Evolutionary conservation across 2,329 filamentous ascomycete species (phyloP).

Genomic region (Cercospora berteroae): DNA sequence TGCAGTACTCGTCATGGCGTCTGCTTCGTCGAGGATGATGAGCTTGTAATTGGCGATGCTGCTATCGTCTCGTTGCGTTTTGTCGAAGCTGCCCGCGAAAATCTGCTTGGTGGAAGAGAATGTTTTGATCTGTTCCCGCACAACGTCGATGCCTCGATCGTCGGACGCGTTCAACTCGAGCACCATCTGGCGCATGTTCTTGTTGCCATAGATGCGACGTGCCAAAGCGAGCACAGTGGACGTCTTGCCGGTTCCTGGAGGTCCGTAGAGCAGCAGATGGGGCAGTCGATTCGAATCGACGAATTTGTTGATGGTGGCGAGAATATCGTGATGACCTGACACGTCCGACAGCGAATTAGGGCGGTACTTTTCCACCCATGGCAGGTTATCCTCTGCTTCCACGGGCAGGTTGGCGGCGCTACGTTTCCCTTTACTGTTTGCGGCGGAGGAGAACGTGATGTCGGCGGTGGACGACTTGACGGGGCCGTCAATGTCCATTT

Average conservation of each 20-base stretch:
- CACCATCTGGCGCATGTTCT: constrained; percentile 97
- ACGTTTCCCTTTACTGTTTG: constrained; percentile 77
- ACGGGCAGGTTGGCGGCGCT: constrained; percentile 90
- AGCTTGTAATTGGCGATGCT: constrained; percentile 80
- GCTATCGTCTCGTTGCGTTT: constrained; percentile 32
- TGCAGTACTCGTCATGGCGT: constrained; percentile 97
- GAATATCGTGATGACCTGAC: constrained; percentile 93
- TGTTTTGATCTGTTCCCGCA: constrained; percentile 98
- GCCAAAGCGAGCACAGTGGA: constrained; percentile 93
- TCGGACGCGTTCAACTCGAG: constrained; percentile 96
- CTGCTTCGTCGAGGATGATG: constrained; percentile 97
- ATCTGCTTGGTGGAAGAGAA: constrained; percentile 98
- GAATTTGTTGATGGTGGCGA: constrained; percentile 97
- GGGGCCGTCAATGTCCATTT: constrained; percentile 65
- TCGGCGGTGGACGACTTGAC: constrained; percentile 36
- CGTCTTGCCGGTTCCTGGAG: constrained; percentile 95
- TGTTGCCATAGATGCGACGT: constrained; percentile 83
- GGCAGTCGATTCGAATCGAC: constrained; percentile 90
- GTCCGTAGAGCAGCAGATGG: constrained; percentile 93
- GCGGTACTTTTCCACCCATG: constrained; percentile 98
- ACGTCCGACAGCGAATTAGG: constrained; percentile 87
- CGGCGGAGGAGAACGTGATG: constrained; percentile 71
- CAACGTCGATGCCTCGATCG: constrained; percentile 95
- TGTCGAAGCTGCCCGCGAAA: constrained; percentile 57
- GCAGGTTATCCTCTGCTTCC: constrained; percentile 87